Conservation (phyloP, 495 filamentous ascomycete species). For the Melanomma pulvis-pyrius region DNA sequence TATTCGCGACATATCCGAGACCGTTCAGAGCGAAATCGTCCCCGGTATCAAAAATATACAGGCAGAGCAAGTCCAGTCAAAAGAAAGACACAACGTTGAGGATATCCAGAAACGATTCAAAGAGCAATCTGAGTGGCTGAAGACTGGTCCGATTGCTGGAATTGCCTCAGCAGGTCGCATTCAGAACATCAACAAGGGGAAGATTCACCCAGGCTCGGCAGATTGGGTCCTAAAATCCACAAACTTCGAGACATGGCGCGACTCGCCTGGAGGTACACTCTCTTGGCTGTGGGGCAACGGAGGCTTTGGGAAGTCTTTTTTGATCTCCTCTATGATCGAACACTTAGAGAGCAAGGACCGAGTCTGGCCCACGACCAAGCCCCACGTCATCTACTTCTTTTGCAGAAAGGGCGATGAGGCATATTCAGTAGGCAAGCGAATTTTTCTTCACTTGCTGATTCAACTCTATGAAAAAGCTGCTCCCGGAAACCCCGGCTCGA, state of each 20-base stretch:
- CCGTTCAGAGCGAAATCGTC: no score
- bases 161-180: neutral
- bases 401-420: no score
- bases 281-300: conserved; percentile 1
- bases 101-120: neutral
- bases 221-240: neutral
- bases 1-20: no score
- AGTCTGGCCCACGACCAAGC: no score
- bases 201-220: neutral
- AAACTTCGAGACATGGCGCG: neutral
- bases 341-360: no score
- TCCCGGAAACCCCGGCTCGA: no score
- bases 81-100: neutral
- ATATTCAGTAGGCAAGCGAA: no score
- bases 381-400: no score
- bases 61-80: neutral
- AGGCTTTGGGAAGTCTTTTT: no score
- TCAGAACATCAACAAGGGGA: neutral
- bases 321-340: no score
- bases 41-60: conserved; percentile 9
- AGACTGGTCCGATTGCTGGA: neutral
- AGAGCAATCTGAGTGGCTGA: neutral
- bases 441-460: no score
- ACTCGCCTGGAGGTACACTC: neutral
- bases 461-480: no score